Base-by-base conservation (phyloP, 1,284 basidiomycete species). In the Xerocomus cyaneibrunnescens region DNA sequence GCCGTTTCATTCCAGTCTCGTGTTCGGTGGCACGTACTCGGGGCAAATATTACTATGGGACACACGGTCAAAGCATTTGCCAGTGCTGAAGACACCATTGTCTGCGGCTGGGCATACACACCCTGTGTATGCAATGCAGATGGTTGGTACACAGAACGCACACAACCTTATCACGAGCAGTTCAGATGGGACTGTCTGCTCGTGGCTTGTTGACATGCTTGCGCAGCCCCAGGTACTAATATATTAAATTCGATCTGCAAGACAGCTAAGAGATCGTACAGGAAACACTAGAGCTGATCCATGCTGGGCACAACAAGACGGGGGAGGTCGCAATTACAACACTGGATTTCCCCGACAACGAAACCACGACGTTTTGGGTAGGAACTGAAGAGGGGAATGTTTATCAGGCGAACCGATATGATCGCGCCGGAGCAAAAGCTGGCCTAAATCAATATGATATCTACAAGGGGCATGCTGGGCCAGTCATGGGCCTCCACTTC, bases 41-140 rank as follows among this genome's bases (percentile, higher is more conserved):
- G 97, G 97, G 8, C 97, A 99, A 74, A 96, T 99, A 50, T 74
- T 99, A 34, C 79, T 99, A 2, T 99, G 97, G 97, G 96, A 99
- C 68, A 98, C 95, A n/a, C 84, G 96, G 40, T 92, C 94, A 1
- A 94, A 96, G 62, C 92, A 96, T 64, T 75, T 98, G 6, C 96
- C 97, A 0, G 93, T 98, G 1, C 79, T 98, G 54, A 99, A 98
- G 74, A 97, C 96, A 5, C 97, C 97, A 0, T 74, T 99, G 39
- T 95, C 93, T 7, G 92, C 94, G 2, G 85, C 91, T 25, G 95
- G 97, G 0, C 97, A 99, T 67, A 98, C 96, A 2, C 96, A 99
- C 70, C 97, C 97, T 2, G 94, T 99, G 36, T 99, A 99, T 74
- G 89, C 90, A 0, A 94, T 99, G 83, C 87, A 92, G 62, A 92